phyloP scores from a whole-genome alignment of 257 asterid species.

The Scutellaria minor region DNA sequence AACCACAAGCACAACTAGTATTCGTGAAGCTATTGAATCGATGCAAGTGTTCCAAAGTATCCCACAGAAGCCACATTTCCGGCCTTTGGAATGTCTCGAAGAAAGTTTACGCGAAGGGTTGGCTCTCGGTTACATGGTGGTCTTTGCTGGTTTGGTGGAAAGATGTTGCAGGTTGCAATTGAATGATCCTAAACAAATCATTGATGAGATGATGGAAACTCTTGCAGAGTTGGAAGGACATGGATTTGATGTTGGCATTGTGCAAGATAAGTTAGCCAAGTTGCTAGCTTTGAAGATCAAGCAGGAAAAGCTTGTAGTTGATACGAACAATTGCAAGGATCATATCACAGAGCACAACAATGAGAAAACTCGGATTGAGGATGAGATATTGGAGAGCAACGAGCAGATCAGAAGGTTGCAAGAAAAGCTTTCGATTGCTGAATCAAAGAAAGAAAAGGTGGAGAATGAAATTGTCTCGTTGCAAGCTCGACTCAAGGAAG shows the following conservation, averaged over 20 bases:
- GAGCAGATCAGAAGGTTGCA: constrained; percentile 52
- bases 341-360: constrained; percentile 38
- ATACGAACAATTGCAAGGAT: constrained; percentile 33
- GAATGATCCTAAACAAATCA: constrained; percentile 47
- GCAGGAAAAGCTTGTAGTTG: constrained; percentile 40
- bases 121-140: constrained; percentile 79
- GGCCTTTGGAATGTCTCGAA: constrained; percentile 47
- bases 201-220: constrained; percentile 58
- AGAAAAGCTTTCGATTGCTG: constrained; percentile 42
- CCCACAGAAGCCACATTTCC: constrained; percentile 86
- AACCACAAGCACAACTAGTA: constrained; percentile 31
- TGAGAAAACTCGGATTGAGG: constrained; percentile 39
- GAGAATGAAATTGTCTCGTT: constrained; percentile 45
- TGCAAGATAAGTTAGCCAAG: constrained; percentile 44
- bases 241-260: constrained; percentile 60
- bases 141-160: constrained; percentile 58
- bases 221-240: constrained; percentile 66
- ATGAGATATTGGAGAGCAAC: constrained; percentile 48
- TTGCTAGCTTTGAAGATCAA: constrained; percentile 43
- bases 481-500: constrained; percentile 40
- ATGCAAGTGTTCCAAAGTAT: constrained; percentile 63
- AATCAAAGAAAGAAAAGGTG: constrained; percentile 44
- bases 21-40: constrained; percentile 68
- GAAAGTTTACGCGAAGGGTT: constrained; percentile 77
- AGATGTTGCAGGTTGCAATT: constrained; percentile 50